These are phyloP conservation scores for Pelargonium cotyledonis DNA, from an alignment of 441 rosid species.

Conservation along the genomic window DNA sequence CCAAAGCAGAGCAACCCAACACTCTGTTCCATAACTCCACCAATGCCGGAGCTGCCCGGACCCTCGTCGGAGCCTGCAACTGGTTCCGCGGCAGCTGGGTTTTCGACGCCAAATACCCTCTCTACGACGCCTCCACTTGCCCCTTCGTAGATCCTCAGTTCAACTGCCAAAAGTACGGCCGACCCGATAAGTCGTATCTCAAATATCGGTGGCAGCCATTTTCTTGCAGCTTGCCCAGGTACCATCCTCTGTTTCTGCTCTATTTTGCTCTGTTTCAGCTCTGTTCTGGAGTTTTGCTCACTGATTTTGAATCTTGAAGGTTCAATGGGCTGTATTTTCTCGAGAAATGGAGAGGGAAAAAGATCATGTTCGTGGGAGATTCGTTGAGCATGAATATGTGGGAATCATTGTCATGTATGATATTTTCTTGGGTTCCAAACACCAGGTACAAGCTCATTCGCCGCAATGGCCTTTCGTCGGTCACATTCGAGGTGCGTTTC, in stretches of 20 bases:
- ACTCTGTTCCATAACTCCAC: not conserved
- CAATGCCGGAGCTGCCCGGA: not conserved
- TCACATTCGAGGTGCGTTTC: conserved; percentile 37
- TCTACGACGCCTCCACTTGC: conserved; percentile 53
- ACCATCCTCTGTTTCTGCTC: not conserved
- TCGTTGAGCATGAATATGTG: conserved; percentile 62
- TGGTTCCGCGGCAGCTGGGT: conserved; percentile 77
- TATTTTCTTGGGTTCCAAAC: conserved; percentile 49
- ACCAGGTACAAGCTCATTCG: conserved; percentile 34
- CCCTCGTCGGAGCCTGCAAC: conserved; percentile 37
- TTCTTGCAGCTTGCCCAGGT: conserved; percentile 71
- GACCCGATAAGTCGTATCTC: conserved; percentile 59
- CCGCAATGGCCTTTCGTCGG: conserved; percentile 40
- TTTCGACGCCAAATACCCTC: conserved; percentile 62
- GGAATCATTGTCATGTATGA: conserved; percentile 53
- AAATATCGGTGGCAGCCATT: conserved; percentile 86
- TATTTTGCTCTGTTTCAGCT: not conserved
- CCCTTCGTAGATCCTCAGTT: conserved; percentile 77
- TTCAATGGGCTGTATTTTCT: conserved; percentile 57
- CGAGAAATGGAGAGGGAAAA: conserved; percentile 61
- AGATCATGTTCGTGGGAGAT: conserved; percentile 78
- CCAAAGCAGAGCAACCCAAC: not conserved
- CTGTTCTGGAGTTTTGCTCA: not conserved
- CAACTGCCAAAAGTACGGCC: conserved; percentile 70
- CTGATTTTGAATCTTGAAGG: conserved; percentile 22